Conservation (phyloP, 257 asterid species). For the Jasminum sambac region DNA sequence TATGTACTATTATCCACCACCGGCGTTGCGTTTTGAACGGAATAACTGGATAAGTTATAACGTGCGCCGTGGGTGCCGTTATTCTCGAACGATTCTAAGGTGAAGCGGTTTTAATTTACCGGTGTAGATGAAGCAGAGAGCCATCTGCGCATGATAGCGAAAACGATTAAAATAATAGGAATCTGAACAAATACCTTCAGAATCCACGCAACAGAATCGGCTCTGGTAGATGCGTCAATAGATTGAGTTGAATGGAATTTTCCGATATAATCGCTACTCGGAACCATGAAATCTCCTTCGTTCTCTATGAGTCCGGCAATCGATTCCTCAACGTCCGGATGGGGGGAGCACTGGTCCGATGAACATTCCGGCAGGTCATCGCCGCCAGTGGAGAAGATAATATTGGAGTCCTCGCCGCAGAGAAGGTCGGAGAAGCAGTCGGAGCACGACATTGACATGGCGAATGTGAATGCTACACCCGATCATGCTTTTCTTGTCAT, state of each 20-base stretch:
- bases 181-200: slow-evolving; percentile 64
- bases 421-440: slow-evolving; percentile 93
- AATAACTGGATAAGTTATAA: no score
- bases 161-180: slow-evolving; percentile 8
- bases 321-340: slow-evolving; percentile 59
- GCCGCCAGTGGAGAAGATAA: slow-evolving; percentile 50
- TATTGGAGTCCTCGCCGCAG: slow-evolving; percentile 84
- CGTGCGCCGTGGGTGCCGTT: slow-evolving; percentile 2
- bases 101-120: not conserved
- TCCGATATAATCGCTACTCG: slow-evolving; percentile 39
- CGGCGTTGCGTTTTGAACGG: slow-evolving; percentile 13
- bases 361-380: slow-evolving; percentile 69
- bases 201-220: slow-evolving; percentile 81
- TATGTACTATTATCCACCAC: not conserved
- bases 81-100: not conserved
- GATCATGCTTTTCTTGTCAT: slow-evolving; percentile 45
- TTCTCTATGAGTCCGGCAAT: slow-evolving; percentile 74
- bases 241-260: slow-evolving; percentile 39
- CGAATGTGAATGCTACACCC: slow-evolving; percentile 27
- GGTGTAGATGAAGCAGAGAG: not conserved
- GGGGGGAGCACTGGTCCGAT: slow-evolving; percentile 61
- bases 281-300: slow-evolving; percentile 53
- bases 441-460: slow-evolving; percentile 79
- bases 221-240: slow-evolving; percentile 59
- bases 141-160: slow-evolving; percentile 30